Evolutionary conservation across 352 stramenopile species (phyloP).

Genomic region (Phytophthora foliorum): DNA sequence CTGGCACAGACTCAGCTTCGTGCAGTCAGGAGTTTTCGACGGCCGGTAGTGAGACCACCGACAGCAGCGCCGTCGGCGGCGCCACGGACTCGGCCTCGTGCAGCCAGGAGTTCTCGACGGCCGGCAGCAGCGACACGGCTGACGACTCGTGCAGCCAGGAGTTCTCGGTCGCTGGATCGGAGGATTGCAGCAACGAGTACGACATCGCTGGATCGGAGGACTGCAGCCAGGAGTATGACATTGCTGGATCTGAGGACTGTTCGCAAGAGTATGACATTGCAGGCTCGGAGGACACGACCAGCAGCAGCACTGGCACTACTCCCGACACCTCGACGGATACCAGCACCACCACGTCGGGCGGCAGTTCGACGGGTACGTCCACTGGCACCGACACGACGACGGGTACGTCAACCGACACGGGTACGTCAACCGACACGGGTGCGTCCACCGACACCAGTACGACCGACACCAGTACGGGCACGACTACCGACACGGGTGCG

Average conservation of each 20-base stretch:
- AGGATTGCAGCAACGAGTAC: constrained; percentile 30
- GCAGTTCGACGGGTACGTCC: background rate
- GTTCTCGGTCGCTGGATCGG: constrained; percentile 23
- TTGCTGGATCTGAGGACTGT: constrained; percentile 19
- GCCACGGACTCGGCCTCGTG: constrained; percentile 35
- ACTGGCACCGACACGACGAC: constrained; percentile 8
- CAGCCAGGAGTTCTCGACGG: constrained; percentile 42
- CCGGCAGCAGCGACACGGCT: constrained; percentile 22
- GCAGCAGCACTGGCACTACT: background rate
- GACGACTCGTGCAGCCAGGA: constrained; percentile 43
- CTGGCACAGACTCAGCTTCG: constrained; percentile 32
- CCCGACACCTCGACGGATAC: background rate
- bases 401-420: background rate
- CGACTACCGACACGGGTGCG: background rate
- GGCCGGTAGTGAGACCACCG: constrained; percentile 14
- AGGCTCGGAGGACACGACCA: background rate
- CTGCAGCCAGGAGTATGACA: constrained; percentile 20
- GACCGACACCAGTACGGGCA: background rate
- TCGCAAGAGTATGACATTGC: background rate
- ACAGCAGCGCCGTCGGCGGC: background rate
- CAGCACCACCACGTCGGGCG: background rate
- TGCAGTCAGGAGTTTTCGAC: constrained; percentile 44
- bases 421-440: background rate
- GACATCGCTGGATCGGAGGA: constrained; percentile 35
- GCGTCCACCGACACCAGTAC: background rate